Conservation (phyloP, 768 basidiomycete species). For the Suillus tomentosus region DNA sequence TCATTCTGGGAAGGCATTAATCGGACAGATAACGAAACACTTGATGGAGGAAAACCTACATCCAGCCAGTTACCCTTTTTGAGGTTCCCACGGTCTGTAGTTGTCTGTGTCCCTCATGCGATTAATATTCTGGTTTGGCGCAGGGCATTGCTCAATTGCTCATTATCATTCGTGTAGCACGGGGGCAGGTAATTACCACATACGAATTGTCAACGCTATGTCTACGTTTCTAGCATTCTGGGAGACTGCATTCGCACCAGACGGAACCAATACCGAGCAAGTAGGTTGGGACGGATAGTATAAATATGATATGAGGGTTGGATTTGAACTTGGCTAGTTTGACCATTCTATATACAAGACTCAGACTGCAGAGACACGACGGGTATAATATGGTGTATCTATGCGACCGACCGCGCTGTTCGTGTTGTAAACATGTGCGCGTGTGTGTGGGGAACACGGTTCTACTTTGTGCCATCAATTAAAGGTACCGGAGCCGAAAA, state of each 20-base stretch:
- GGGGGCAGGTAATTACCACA: not conserved
- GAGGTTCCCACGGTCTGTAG: too few relatives aligned
- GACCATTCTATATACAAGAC: not conserved
- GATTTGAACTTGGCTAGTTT: not conserved
- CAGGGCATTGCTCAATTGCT: not conserved
- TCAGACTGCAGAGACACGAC: not conserved
- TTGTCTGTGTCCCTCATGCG: not conserved
- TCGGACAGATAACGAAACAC: not conserved
- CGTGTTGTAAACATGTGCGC: not conserved
- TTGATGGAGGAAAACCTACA: not conserved
- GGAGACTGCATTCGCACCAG: not conserved
- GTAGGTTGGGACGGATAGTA: not conserved
- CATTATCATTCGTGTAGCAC: conserved; percentile 2
- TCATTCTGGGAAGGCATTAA: not conserved
- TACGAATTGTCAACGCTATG: not conserved
- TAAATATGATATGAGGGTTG: not conserved
- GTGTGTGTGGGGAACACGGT: not conserved
- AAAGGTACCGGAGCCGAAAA: conserved; percentile 1
- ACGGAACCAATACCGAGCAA: not conserved
- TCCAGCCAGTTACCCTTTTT: not conserved
- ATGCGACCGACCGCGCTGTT: not conserved
- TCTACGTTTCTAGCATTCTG: not conserved
- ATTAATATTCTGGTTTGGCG: not conserved
- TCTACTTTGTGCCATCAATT: not conserved
- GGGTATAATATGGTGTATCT: not conserved